Percentiles rank a stretch among this genome's conserved stretches.
Evolutionary conservation across 75 land plant species (phyloP).

Genomic region (Pinus tabuliformis): DNA sequence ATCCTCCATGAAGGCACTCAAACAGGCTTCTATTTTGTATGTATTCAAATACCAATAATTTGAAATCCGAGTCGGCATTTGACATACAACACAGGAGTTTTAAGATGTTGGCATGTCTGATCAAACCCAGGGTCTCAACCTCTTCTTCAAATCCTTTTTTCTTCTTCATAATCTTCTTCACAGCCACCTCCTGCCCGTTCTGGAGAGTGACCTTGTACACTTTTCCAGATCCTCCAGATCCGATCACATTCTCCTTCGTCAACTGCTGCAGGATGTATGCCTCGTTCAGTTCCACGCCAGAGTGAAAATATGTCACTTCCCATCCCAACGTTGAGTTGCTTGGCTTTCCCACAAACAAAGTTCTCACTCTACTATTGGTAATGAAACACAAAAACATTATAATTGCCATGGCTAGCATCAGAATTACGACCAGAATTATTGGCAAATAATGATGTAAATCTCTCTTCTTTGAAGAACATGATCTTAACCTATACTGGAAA

Average conservation of each 20-base stretch:
- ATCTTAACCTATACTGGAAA: background rate
- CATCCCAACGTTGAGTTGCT: slow-evolving; percentile 29
- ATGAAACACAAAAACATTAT: too few relatives aligned
- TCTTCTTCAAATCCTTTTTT: slow-evolving; percentile 65
- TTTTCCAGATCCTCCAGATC: slow-evolving; percentile 80
- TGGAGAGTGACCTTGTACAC: slow-evolving; percentile 72
- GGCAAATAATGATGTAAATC: too few relatives aligned
- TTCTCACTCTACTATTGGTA: too few relatives aligned
- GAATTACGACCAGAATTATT: too few relatives aligned
- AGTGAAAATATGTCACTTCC: slow-evolving; percentile 74
- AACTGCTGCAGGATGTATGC: slow-evolving; percentile 51
- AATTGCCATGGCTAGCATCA: too few relatives aligned
- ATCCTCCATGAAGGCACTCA: slow-evolving; percentile 42
- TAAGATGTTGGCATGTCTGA: slow-evolving; percentile 78
- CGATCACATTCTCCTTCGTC: slow-evolving; percentile 76
- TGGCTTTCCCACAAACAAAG: background rate
- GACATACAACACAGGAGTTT: slow-evolving; percentile 74
- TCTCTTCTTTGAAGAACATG: background rate
- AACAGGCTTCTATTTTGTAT: slow-evolving; percentile 75
- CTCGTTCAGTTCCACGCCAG: slow-evolving; percentile 49
- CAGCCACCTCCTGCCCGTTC: slow-evolving; percentile 69
- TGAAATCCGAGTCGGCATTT: slow-evolving; percentile 50
- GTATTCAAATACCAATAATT: slow-evolving; percentile 75
- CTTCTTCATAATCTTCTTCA: slow-evolving; percentile 66
- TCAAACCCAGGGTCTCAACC: slow-evolving; percentile 62